Evolutionary conservation across 2,329 filamentous ascomycete species (phyloP).

Genomic region (Grosmannia huntii): DNA sequence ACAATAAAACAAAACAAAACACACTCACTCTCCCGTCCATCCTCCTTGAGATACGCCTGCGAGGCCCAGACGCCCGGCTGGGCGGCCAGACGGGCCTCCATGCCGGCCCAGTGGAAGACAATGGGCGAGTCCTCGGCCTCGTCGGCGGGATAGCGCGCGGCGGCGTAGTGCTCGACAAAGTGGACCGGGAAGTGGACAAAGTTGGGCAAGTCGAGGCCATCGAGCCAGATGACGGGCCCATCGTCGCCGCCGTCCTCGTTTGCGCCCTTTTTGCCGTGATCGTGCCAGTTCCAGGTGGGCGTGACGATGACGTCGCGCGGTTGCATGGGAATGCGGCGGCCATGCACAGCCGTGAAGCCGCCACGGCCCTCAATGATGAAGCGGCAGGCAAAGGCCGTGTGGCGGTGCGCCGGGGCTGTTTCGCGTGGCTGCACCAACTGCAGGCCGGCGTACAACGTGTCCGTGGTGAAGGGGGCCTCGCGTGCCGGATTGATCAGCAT

Average conservation of each 20-base stretch:
- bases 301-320: conserved; percentile 41
- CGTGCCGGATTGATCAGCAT: conserved; percentile 23
- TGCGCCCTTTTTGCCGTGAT: conserved; percentile 40
- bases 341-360: conserved; percentile 43
- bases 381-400: conserved; percentile 39
- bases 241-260: background rate
- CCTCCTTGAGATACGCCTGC: conserved; percentile 19
- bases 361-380: conserved; percentile 42
- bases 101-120: conserved; percentile 34
- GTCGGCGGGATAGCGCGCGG: conserved; percentile 25
- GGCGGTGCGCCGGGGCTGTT: conserved; percentile 37
- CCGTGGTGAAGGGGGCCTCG: conserved; percentile 38
- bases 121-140: conserved; percentile 26
- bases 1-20: no score
- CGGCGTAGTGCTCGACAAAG: conserved; percentile 35
- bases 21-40: conserved; percentile 18
- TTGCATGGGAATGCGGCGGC: conserved; percentile 32
- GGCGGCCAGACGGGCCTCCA: conserved; percentile 29
- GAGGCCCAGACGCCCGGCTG: conserved; percentile 16
- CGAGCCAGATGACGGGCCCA: conserved; percentile 43
- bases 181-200: conserved; percentile 38
- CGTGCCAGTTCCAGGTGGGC: conserved; percentile 42
- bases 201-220: conserved; percentile 37
- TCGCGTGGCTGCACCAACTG: conserved; percentile 42
- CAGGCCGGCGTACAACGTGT: conserved; percentile 40